Percentiles rank a stretch among this genome's conserved stretches.
phyloP scores from a whole-genome alignment of 208 protist species.

The Acanthamoeba royreba region DNA sequence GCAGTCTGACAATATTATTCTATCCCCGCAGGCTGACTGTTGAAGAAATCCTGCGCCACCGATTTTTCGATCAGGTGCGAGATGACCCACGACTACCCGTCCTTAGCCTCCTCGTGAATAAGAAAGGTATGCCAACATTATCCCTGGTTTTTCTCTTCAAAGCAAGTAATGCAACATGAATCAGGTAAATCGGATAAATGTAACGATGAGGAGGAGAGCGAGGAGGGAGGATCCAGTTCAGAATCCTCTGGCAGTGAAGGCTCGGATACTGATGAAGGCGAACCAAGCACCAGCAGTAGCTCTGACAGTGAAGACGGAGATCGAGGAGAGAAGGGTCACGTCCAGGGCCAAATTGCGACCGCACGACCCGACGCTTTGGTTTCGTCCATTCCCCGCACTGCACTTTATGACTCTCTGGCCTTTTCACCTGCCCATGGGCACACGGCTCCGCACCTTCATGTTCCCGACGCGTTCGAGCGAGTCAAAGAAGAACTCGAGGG shows the following conservation, averaged over 20 bases:
- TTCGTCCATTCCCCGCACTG: not conserved
- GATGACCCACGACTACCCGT: not conserved
- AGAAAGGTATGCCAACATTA: not conserved
- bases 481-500: too few species aligned
- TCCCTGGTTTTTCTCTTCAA: not conserved
- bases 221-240: too few species aligned
- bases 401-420: not conserved
- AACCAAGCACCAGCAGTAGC: too few species aligned
- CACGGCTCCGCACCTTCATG: too few species aligned
- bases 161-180: not conserved
- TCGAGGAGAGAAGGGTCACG: too few species aligned
- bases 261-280: too few species aligned
- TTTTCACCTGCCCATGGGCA: too few species aligned
- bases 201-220: not conserved
- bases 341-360: too few species aligned
- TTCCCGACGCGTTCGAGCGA: too few species aligned
- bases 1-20: not conserved
- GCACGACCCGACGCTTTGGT: too few species aligned
- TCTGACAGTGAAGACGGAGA: too few species aligned
- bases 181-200: not conserved
- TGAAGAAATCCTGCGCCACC: not conserved
- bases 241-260: too few species aligned
- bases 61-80: not conserved
- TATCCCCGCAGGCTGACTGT: not conserved
- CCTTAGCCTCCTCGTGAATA: not conserved